Conservation (phyloP, 2,329 filamentous ascomycete genomes). For the Talaromyces sp. region DNA sequence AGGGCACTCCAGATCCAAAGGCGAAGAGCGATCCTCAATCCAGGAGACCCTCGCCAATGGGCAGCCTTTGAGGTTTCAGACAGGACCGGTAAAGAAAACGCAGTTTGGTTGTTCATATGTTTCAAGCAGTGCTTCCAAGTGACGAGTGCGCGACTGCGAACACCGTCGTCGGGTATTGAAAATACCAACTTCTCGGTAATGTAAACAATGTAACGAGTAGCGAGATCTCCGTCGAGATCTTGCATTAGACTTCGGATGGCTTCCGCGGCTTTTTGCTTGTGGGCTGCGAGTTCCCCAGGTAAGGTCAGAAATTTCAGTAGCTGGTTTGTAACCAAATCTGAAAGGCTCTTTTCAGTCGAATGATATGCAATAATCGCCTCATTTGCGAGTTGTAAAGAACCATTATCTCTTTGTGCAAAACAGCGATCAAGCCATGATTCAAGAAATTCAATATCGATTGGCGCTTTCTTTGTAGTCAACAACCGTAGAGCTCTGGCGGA, state of each 20-base stretch:
- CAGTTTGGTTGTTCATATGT: conserved; percentile 12
- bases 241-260: conserved; percentile 12
- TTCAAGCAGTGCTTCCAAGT: conserved; percentile 26
- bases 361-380: conserved; percentile 27
- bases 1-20: conserved; percentile 28
- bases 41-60: conserved; percentile 8
- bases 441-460: conserved; percentile 15
- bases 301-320: conserved; percentile 14
- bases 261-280: background rate
- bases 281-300: background rate
- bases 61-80: conserved; percentile 13
- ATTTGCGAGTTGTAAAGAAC: conserved; percentile 20
- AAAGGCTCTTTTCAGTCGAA: background rate
- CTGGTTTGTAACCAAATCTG: conserved; percentile 20
- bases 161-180: conserved; percentile 14
- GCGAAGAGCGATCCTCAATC: conserved; percentile 22
- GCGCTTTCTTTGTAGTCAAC: background rate
- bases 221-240: conserved; percentile 19
- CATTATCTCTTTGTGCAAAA: conserved; percentile 7
- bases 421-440: conserved; percentile 26
- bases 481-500: conserved; percentile 1
- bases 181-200: conserved; percentile 27
- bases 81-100: conserved; percentile 23
- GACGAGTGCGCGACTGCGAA: conserved; percentile 17
- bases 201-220: conserved; percentile 23